phyloP scores from a whole-genome alignment of 2,329 filamentous ascomycete genomes.

The Nemania diffusa region DNA sequence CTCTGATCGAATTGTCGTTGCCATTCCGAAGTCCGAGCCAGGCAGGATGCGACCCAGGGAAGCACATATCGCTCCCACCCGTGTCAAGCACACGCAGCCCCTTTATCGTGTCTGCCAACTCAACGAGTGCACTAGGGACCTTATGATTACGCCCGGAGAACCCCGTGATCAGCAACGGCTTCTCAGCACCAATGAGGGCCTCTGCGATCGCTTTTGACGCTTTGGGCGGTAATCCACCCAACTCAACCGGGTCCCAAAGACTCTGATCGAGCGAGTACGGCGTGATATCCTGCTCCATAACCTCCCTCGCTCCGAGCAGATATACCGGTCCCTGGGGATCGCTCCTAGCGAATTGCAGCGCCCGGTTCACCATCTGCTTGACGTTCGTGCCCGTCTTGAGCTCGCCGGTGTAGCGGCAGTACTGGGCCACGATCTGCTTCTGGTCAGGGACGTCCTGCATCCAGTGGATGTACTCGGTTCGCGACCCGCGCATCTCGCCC shows the following conservation, averaged over 20 bases:
- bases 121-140: constrained; percentile 69
- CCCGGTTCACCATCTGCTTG: constrained; percentile 89
- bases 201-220: constrained; percentile 70
- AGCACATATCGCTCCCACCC: constrained; percentile 83
- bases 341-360: constrained; percentile 81
- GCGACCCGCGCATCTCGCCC: constrained; percentile 79
- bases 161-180: constrained; percentile 76
- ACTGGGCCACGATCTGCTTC: constrained; percentile 82
- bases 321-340: constrained; percentile 85
- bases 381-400: constrained; percentile 86
- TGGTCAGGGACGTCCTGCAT: constrained; percentile 87
- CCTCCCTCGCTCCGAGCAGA: constrained; percentile 79
- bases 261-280: constrained; percentile 75
- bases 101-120: constrained; percentile 73
- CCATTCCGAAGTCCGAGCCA: constrained; percentile 80
- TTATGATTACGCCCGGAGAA: constrained; percentile 76
- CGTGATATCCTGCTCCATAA: constrained; percentile 85
- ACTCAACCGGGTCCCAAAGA: constrained; percentile 76
- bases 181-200: constrained; percentile 70
- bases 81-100: constrained; percentile 79
- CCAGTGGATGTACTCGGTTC: constrained; percentile 89
- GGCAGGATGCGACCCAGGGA: constrained; percentile 74
- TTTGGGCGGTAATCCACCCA: constrained; percentile 65
- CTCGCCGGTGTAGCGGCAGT: constrained; percentile 85
- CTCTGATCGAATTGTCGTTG: constrained; percentile 75